A percentile compares a stretch with the other conserved stretches of the same genome.
These are phyloP conservation scores for Exophiala spinifera DNA, from an alignment of 2,329 filamentous ascomycete genomes.

Conservation along the genomic window DNA sequence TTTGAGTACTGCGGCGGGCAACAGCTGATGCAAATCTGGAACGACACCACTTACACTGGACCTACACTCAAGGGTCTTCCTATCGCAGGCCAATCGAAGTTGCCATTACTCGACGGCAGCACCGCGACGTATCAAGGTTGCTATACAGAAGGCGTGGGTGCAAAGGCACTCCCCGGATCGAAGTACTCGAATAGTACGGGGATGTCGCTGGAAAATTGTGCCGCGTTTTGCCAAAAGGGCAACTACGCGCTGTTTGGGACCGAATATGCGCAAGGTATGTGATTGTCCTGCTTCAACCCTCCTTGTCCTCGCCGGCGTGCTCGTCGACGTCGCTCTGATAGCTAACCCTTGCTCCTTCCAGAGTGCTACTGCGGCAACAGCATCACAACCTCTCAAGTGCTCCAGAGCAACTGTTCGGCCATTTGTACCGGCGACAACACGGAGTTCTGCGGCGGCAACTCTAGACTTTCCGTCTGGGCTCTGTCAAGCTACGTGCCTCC, in stretches of 20 bases:
- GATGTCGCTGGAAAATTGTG: constrained; percentile 44
- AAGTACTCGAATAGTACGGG: constrained; percentile 49
- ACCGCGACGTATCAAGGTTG: constrained; percentile 38
- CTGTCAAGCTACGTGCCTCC: constrained; percentile 15
- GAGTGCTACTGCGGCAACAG: constrained; percentile 38
- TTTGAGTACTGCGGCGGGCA: constrained; percentile 24
- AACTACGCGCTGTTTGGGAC: constrained; percentile 38
- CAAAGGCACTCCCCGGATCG: constrained; percentile 22
- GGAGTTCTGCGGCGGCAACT: constrained; percentile 32
- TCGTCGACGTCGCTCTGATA: neutral
- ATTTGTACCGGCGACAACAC: constrained; percentile 29
- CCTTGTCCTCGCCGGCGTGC: constrained; percentile 22
- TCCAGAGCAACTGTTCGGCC: constrained; percentile 20
- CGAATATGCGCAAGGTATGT: constrained; percentile 36
- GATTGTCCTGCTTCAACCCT: neutral
- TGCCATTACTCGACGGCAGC: constrained; percentile 9
- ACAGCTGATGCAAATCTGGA: constrained; percentile 22
- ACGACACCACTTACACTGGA: constrained; percentile 17
- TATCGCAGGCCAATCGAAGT: constrained; percentile 9
- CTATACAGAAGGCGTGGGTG: constrained; percentile 37
- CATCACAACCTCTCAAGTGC: constrained; percentile 21
- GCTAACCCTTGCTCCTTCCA: constrained; percentile 27
- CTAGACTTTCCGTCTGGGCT: constrained; percentile 29
- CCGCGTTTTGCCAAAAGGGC: constrained; percentile 22
- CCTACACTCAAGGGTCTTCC: constrained; percentile 16